Evolutionary conservation across 2,329 filamentous ascomycete genomes (phyloP).

Genomic region (Aureobasidium sp.): DNA sequence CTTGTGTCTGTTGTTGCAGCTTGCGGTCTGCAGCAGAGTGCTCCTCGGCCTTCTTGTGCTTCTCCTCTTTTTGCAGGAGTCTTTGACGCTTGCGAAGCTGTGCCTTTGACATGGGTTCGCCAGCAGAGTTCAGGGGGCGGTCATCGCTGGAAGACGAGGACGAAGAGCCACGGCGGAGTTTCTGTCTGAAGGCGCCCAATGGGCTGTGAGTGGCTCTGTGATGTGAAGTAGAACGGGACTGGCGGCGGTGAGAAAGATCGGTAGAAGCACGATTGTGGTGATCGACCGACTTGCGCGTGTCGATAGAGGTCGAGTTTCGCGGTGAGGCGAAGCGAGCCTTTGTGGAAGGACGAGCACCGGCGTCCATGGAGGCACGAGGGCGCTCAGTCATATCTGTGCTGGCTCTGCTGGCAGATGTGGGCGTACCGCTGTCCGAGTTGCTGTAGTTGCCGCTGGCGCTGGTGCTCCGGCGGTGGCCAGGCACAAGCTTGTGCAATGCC

Average conservation of each 20-base stretch:
- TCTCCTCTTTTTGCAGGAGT: conserved; percentile 36
- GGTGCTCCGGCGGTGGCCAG: conserved; percentile 8
- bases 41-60: conserved; percentile 35
- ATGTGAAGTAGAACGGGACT: conserved; percentile 12
- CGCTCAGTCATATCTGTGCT: not conserved
- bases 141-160: conserved; percentile 27
- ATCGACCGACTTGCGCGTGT: not conserved
- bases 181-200: conserved; percentile 25
- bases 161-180: conserved; percentile 22
- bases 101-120: conserved; percentile 41
- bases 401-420: conserved; percentile 5
- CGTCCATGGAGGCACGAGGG: not conserved
- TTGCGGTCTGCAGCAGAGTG: conserved; percentile 36
- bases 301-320: not conserved
- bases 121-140: conserved; percentile 39
- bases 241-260: not conserved
- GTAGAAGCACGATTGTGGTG: not conserved
- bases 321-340: conserved; percentile 2
- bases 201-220: conserved; percentile 24
- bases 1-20: conserved; percentile 40
- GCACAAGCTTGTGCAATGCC: conserved; percentile 10
- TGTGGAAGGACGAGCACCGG: not conserved
- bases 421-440: conserved; percentile 8
- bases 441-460: conserved; percentile 3
- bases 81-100: conserved; percentile 42